Evolutionary conservation across 2,329 filamentous ascomycete species (phyloP).

Genomic region (Chalaropsis ovoidea): DNA sequence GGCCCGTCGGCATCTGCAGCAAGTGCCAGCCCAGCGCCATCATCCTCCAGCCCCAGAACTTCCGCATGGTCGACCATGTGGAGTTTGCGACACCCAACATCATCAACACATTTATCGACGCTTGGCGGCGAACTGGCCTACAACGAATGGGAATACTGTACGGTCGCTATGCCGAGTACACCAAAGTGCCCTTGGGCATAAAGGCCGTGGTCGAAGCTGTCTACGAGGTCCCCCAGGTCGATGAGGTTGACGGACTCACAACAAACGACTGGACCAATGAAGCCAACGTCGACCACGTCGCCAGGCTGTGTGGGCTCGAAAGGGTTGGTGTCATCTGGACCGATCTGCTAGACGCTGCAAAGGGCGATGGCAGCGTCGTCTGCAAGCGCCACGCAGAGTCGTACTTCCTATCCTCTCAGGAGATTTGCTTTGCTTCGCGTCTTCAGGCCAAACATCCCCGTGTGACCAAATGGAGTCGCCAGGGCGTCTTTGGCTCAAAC

Average conservation of each 20-base stretch:
- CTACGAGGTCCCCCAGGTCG: slow-evolving; percentile 86
- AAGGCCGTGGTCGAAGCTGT: slow-evolving; percentile 96
- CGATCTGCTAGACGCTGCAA: slow-evolving; percentile 73
- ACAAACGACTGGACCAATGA: slow-evolving; percentile 78
- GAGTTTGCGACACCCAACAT: slow-evolving; percentile 81
- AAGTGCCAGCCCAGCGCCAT: slow-evolving; percentile 98
- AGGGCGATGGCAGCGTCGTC: slow-evolving; percentile 71
- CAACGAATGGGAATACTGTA: slow-evolving; percentile 88
- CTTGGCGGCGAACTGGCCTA: slow-evolving; percentile 75
- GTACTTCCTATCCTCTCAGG: slow-evolving; percentile 84
- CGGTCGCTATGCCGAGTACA: slow-evolving; percentile 80
- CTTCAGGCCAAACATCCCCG: slow-evolving; percentile 83
- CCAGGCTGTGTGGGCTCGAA: slow-evolving; percentile 72
- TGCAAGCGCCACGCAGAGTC: slow-evolving; percentile 96
- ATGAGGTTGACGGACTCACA: slow-evolving; percentile 81
- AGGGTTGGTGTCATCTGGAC: slow-evolving; percentile 91
- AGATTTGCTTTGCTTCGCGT: slow-evolving; percentile 79
- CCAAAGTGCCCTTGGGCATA: slow-evolving; percentile 81
- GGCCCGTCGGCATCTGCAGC: slow-evolving; percentile 93
- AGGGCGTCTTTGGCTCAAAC: slow-evolving; percentile 84
- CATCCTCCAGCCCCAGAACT: slow-evolving; percentile 83
- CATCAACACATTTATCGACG: slow-evolving; percentile 81
- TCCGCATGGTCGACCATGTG: slow-evolving; percentile 96
- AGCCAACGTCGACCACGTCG: slow-evolving; percentile 68
- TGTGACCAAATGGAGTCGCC: slow-evolving; percentile 92